Base-by-base conservation (phyloP, 2,329 filamentous ascomycete genomes). In the Beauveria rudraprayagi region DNA sequence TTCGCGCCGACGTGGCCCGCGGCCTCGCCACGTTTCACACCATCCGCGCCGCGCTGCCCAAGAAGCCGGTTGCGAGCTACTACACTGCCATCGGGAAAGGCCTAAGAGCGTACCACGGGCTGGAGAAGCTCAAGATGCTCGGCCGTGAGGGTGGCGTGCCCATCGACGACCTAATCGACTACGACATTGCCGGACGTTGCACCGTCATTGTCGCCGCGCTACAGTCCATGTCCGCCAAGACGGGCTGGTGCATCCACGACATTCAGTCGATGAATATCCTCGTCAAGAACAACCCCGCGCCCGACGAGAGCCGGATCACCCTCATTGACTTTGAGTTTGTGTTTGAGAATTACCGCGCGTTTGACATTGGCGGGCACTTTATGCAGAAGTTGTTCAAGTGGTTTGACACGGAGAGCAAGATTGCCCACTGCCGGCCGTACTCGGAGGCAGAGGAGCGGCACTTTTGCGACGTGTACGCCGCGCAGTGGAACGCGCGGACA, bases 371-470 rank as follows among this genome's bases (percentile, higher is more conserved):
- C 22, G 65, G 63, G 8, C 65, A 66, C 59, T 66, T 62, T 43
- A 64, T 66, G 62, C 65, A 66, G 30, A 65, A 65, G 47, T 5
- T 65, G 52, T 65, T 66, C 60, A 64, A 63, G 50, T 66, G 64
- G 65, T 64, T 62, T 52, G 63, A 65, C 54, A 54, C 56, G 9
- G 40, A 55, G 28, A 63, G 28, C 60, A 62, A 61, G 43, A 62
- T 66, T 22, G 63, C 62, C 6, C 9, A 47, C 57, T 66, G 65
- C 50, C 41, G 64, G 10, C 30, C 44, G 19, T 65, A 63, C 30
- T 57, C 47, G 1, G 61, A 63, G 1, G 54, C 60, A 2, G 65
- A 65, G 63, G 64, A 65, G 60, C 56, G 54, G n/a, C 63, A 65
- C 44, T 66, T 66, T 34, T 65, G 65, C 60, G 52, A 53, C 14